phyloP scores from a whole-genome alignment of 2,329 filamentous ascomycete species.

The Nannizziopsis arthrosporioides region DNA sequence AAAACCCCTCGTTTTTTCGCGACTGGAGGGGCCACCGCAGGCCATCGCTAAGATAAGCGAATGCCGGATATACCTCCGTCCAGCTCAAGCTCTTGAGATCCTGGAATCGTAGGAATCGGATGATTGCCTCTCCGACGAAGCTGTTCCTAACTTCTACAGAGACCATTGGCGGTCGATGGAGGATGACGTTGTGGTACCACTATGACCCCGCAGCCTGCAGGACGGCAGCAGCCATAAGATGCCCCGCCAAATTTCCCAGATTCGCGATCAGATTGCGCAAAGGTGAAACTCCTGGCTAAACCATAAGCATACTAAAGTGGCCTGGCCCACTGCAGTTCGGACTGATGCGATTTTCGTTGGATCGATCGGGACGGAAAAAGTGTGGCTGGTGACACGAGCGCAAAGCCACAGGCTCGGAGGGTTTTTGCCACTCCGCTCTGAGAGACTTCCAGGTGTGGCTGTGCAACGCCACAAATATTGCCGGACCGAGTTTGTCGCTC shows the following conservation, averaged over 20 bases:
- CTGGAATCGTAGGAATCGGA: background rate
- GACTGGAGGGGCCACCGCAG: no score
- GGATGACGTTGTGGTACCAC: background rate
- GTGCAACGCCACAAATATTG: slow-evolving; percentile 1
- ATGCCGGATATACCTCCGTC: background rate
- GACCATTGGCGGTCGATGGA: background rate
- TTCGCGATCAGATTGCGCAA: slow-evolving; percentile 1
- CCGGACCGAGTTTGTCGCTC: background rate
- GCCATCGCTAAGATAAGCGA: background rate
- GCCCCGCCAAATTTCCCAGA: slow-evolving; percentile 6
- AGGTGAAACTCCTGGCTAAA: slow-evolving; percentile 1
- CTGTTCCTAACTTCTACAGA: no score
- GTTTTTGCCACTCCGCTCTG: background rate
- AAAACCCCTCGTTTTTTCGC: no score
- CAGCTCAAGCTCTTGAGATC: no score
- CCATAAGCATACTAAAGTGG: background rate
- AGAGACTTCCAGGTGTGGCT: background rate
- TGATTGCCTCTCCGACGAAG: no score
- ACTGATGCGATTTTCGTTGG: background rate
- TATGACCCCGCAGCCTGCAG: slow-evolving; percentile 2
- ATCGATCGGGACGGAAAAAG: background rate
- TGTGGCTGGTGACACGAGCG: background rate
- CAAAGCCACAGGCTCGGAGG: background rate
- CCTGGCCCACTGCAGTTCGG: background rate
- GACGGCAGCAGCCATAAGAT: background rate